phyloP scores from a whole-genome alignment of 1,284 basidiomycete genomes.

The Pseudomicrostroma phylloplanum region DNA sequence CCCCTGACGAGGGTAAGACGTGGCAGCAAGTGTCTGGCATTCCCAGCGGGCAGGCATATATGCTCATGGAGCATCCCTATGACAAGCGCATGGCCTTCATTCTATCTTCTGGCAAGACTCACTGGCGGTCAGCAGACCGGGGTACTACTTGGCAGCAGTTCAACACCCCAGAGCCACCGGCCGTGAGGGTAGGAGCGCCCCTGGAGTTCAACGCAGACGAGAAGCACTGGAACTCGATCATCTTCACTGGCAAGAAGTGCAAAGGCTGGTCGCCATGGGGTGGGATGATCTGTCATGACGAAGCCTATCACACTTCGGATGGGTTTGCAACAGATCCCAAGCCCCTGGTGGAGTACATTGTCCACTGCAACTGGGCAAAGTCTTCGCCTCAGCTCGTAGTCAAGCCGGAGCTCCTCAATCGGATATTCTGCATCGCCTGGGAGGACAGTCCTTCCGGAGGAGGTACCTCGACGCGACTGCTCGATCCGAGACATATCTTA shows the following conservation, averaged over 20 bases:
- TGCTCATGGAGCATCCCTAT: constrained; percentile 81
- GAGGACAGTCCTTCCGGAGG: constrained; percentile 25
- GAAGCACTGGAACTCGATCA: constrained; percentile 38
- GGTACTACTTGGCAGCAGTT: constrained; percentile 47
- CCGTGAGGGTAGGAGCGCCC: constrained; percentile 27
- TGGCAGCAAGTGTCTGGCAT: constrained; percentile 67
- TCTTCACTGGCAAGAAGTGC: constrained; percentile 44
- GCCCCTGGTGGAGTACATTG: constrained; percentile 33
- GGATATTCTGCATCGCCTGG: constrained; percentile 48
- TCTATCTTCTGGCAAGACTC: constrained; percentile 30
- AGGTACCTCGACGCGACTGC: constrained; percentile 1
- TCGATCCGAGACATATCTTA: constrained; percentile 16
- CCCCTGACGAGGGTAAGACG: constrained; percentile 78
- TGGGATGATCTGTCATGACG: constrained; percentile 50
- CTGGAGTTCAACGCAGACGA: constrained; percentile 46
- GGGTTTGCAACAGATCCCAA: constrained; percentile 36
- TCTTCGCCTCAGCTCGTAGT: constrained; percentile 32
- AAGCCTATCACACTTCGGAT: constrained; percentile 42
- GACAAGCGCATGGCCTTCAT: constrained; percentile 56
- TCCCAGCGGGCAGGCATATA: constrained; percentile 60
- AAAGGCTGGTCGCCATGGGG: constrained; percentile 39
- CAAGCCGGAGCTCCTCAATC: constrained; percentile 20
- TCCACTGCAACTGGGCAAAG: constrained; percentile 48
- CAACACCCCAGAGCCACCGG: constrained; percentile 34
- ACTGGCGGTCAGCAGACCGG: constrained; percentile 43